Percentiles rank a stretch among this genome's conserved stretches.
Conservation (phyloP, 2,329 filamentous ascomycete species). For the Cercospora berteroae region DNA sequence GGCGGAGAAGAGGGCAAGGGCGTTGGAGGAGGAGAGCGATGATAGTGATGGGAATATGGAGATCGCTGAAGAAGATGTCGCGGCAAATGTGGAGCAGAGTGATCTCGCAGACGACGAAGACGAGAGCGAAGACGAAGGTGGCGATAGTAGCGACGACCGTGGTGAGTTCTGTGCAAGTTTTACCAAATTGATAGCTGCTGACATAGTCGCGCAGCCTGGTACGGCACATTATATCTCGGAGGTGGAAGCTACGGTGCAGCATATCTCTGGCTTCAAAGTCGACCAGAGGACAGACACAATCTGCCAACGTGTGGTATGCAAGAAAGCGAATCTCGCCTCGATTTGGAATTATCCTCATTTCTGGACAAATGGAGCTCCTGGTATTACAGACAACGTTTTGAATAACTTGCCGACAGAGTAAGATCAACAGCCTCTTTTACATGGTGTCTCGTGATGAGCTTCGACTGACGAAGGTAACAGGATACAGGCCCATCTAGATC, state of each 20-base stretch:
- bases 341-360: neutral
- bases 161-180: neutral
- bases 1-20: neutral
- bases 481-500: neutral
- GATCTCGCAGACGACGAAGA: neutral
- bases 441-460: neutral
- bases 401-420: neutral
- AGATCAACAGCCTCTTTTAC: neutral
- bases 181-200: neutral
- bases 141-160: neutral
- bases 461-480: neutral
- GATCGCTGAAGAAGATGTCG: neutral
- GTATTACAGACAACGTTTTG: neutral
- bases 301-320: neutral
- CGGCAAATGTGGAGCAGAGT: neutral
- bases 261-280: neutral
- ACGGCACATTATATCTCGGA: neutral
- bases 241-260: neutral
- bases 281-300: neutral
- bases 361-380: conserved; percentile 8
- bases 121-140: neutral
- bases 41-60: neutral
- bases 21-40: neutral
- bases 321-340: neutral
- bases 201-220: neutral